Evolutionary conservation across 805 yeast genomes (phyloP).

Genomic region (Kluyveromyces nonfermentans): DNA sequence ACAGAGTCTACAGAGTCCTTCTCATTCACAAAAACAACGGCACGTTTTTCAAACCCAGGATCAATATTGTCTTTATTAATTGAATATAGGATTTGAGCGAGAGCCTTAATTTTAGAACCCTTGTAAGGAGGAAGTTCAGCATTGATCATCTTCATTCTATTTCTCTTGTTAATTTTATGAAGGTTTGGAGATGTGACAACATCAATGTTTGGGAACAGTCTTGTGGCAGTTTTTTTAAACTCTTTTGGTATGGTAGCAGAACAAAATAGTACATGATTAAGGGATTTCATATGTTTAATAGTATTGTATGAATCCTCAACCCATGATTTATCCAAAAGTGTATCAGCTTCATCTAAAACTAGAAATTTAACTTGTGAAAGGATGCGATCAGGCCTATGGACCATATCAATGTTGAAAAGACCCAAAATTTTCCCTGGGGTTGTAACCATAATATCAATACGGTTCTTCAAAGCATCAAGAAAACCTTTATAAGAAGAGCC

Average conservation of each 20-base stretch:
- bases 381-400: slow-evolving; percentile 32
- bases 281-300: slow-evolving; percentile 40
- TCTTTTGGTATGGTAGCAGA: slow-evolving; percentile 86
- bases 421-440: slow-evolving; percentile 67
- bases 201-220: slow-evolving; percentile 53
- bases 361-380: slow-evolving; percentile 44
- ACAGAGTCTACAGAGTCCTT: slow-evolving; percentile 53
- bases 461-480: slow-evolving; percentile 35
- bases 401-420: slow-evolving; percentile 28
- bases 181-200: slow-evolving; percentile 71
- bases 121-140: slow-evolving; percentile 70
- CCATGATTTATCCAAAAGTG: slow-evolving; percentile 77
- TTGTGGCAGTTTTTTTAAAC: slow-evolving; percentile 52
- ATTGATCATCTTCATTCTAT: slow-evolving; percentile 67
- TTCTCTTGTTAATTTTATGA: slow-evolving; percentile 72
- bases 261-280: slow-evolving; percentile 62
- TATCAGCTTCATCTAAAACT: slow-evolving; percentile 91
- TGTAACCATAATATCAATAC: slow-evolving; percentile 73
- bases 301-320: slow-evolving; percentile 51
- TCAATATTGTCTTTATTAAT: slow-evolving; percentile 80
- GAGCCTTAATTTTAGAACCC: slow-evolving; percentile 73
- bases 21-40: slow-evolving; percentile 76
- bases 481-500: slow-evolving; percentile 47
- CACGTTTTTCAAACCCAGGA: slow-evolving; percentile 62
- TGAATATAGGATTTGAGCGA: slow-evolving; percentile 83